Evolutionary conservation across 1,284 basidiomycete genomes (phyloP).

Genomic region (Ustilago sp.): DNA sequence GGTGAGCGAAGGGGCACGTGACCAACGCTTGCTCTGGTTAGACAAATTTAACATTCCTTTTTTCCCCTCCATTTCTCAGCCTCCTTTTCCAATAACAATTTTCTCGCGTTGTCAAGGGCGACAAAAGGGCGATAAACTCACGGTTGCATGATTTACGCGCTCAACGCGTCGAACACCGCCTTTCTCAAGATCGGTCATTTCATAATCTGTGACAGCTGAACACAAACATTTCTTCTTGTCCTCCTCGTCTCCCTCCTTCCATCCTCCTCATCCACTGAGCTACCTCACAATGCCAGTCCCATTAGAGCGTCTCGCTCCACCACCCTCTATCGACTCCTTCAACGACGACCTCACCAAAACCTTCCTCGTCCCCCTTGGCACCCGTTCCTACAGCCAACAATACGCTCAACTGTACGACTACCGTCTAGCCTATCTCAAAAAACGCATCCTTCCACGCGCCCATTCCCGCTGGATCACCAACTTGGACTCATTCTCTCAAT

Average conservation of each 20-base stretch:
- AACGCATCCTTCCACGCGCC: conserved; percentile 56
- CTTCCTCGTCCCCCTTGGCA: conserved; percentile 57
- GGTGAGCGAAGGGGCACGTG: too few relatives aligned
- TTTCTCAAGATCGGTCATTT: not conserved
- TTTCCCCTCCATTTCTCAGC: too few relatives aligned
- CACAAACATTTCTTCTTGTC: conserved; percentile 5
- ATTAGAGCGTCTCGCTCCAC: conserved; percentile 22
- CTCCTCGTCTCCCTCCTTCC: not conserved
- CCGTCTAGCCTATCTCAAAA: conserved; percentile 64
- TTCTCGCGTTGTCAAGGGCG: too few relatives aligned
- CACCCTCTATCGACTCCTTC: not conserved
- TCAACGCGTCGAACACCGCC: conserved; percentile 32
- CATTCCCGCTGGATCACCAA: conserved; percentile 47
- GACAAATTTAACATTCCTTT: too few relatives aligned
- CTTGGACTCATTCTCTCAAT: conserved; percentile 33
- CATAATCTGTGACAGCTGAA: not conserved
- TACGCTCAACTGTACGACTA: conserved; percentile 68
- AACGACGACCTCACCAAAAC: conserved; percentile 43
- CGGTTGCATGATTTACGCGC: conserved; percentile 19
- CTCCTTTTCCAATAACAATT: too few relatives aligned
- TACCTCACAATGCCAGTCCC: conserved; percentile 26
- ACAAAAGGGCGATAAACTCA: too few relatives aligned
- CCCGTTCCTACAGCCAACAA: conserved; percentile 61
- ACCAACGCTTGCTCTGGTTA: too few relatives aligned
- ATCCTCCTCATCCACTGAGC: not conserved